Conservation (phyloP, 2,329 filamentous ascomycete species). For the Pseudopithomyces maydicus region DNA sequence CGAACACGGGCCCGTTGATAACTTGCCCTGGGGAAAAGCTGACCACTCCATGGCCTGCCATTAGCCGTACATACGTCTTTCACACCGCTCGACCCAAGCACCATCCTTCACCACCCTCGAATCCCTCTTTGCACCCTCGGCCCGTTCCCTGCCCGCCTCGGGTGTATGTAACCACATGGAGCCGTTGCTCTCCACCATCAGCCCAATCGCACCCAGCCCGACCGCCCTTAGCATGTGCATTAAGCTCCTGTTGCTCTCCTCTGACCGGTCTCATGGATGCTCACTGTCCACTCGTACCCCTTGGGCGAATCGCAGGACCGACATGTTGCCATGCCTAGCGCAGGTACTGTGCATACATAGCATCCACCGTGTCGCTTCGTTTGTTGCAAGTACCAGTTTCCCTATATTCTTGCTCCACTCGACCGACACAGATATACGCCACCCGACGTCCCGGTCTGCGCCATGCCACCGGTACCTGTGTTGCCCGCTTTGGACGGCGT, state of each 20-base stretch:
- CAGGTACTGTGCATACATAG: constrained; percentile 6
- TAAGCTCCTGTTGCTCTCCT: not conserved
- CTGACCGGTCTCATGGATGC: not conserved
- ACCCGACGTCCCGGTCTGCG: not conserved
- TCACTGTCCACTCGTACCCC: not conserved
- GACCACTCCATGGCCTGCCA: not conserved
- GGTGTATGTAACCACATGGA: constrained; percentile 6
- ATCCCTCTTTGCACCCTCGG: not conserved
- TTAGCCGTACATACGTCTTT: not conserved
- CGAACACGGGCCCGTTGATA: constrained; percentile 1
- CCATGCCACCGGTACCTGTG: constrained; percentile 15
- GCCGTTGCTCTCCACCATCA: not conserved
- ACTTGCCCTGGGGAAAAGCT: not conserved
- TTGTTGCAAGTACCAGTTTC: not conserved
- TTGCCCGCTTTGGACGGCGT: constrained; percentile 22
- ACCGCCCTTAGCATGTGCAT: not conserved
- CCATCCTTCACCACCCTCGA: not conserved
- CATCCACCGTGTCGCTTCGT: not conserved
- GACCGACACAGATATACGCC: not conserved
- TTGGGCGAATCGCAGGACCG: not conserved
- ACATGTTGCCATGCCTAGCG: not conserved
- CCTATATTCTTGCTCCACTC: not conserved
- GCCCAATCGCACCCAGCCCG: constrained; percentile 2
- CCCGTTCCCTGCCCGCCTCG: constrained; percentile 3
- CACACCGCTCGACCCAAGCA: constrained; percentile 4